phyloP scores from a whole-genome alignment of 2,329 filamentous ascomycete species.

The Claviceps lovelessii region DNA sequence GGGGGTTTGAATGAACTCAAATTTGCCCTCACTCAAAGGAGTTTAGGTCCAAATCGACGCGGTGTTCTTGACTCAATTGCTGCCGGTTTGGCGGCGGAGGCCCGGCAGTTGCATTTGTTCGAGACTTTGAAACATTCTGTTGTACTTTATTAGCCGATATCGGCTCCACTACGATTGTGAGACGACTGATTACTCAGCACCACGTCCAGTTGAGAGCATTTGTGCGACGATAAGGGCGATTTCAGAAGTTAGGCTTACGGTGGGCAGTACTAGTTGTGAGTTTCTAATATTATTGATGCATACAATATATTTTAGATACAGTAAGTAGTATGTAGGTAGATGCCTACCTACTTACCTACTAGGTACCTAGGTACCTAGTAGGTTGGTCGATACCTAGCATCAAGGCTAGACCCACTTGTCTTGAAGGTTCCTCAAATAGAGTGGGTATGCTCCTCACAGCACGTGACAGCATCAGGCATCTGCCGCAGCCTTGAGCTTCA shows the following conservation, averaged over 20 bases:
- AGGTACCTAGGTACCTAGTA: too few relatives aligned
- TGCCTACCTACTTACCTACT: too few relatives aligned
- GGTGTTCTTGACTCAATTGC: neutral
- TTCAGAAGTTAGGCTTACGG: too few relatives aligned
- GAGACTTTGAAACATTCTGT: neutral
- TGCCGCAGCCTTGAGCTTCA: neutral
- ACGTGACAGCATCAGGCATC: neutral
- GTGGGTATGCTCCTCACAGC: neutral
- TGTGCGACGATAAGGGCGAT: too few relatives aligned
- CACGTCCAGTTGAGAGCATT: neutral
- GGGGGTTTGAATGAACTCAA: neutral
- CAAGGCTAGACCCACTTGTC: neutral
- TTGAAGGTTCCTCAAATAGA: neutral
- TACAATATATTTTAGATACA: too few relatives aligned
- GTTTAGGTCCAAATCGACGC: neutral
- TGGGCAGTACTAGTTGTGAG: too few relatives aligned
- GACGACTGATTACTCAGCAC: neutral
- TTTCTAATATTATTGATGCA: too few relatives aligned
- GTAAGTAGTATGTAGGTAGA: too few relatives aligned
- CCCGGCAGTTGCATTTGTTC: neutral
- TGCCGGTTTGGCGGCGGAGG: too few relatives aligned
- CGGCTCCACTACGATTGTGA: neutral
- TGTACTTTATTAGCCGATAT: neutral
- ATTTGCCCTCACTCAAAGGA: neutral
- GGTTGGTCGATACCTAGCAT: too few relatives aligned